Percentiles rank a stretch among this genome's conserved stretches.
These are phyloP conservation scores for Penicillium aurantiogriseum DNA, from an alignment of 2,329 filamentous ascomycete species.

Conservation along the genomic window DNA sequence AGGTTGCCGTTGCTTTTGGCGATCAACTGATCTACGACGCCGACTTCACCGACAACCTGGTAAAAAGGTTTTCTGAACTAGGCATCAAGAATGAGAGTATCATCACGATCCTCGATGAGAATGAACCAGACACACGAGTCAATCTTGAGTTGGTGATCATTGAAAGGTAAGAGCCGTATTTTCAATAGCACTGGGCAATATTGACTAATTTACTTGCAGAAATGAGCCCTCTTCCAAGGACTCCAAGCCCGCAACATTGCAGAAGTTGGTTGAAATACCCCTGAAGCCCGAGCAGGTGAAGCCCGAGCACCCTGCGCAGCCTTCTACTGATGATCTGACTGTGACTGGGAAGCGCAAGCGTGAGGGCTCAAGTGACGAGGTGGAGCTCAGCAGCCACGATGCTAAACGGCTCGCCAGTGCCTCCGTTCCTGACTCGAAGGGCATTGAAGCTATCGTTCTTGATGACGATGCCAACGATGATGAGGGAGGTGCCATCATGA, in stretches of 20 bases:
- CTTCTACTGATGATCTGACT: slow-evolving; percentile 30
- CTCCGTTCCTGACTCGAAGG: slow-evolving; percentile 43
- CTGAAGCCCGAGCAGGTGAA: slow-evolving; percentile 46
- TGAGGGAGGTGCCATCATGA: slow-evolving; percentile 63
- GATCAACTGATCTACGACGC: slow-evolving; percentile 80
- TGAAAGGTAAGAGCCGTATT: slow-evolving; percentile 27
- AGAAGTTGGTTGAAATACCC: slow-evolving; percentile 47
- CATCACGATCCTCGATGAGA: slow-evolving; percentile 78
- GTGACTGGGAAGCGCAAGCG: slow-evolving; percentile 45
- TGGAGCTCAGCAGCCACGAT: slow-evolving; percentile 36
- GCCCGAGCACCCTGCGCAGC: slow-evolving; percentile 38
- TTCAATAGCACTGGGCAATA: neutral
- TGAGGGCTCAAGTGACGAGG: slow-evolving; percentile 43
- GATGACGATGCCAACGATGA: slow-evolving; percentile 40
- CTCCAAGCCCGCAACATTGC: slow-evolving; percentile 42
- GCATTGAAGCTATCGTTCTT: slow-evolving; percentile 42
- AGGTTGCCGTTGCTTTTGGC: slow-evolving; percentile 75
- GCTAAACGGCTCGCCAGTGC: slow-evolving; percentile 38
- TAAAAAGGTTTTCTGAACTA: slow-evolving; percentile 74
- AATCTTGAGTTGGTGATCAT: slow-evolving; percentile 68
- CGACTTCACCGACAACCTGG: slow-evolving; percentile 82
- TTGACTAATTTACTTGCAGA: slow-evolving; percentile 22
- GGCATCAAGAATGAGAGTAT: slow-evolving; percentile 72
- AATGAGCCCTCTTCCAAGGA: slow-evolving; percentile 34
- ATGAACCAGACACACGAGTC: slow-evolving; percentile 62